phyloP scores from a whole-genome alignment of 2,329 filamentous ascomycete genomes.

The Xylariaceae sp. region DNA sequence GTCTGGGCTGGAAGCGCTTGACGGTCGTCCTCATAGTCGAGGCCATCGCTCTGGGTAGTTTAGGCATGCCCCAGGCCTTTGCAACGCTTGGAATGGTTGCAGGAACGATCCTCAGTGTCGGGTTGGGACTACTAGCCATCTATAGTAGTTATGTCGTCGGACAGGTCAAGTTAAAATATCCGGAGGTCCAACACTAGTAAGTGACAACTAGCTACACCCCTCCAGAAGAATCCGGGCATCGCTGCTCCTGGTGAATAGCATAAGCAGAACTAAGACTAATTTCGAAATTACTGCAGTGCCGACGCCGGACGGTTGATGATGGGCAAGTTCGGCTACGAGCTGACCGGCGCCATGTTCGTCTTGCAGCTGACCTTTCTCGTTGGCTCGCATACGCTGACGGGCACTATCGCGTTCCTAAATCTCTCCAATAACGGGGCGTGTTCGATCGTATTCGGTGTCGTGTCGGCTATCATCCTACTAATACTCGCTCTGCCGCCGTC shows the following conservation, averaged over 20 bases:
- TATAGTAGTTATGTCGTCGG: slow-evolving; percentile 57
- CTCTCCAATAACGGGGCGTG: slow-evolving; percentile 63
- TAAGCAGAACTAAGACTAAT: slow-evolving; percentile 9
- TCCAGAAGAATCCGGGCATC: not conserved
- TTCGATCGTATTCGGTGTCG: slow-evolving; percentile 63
- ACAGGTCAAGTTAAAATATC: slow-evolving; percentile 47
- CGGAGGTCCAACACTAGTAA: slow-evolving; percentile 43
- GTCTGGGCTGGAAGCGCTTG: slow-evolving; percentile 63
- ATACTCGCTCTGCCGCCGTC: slow-evolving; percentile 63
- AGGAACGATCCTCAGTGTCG: slow-evolving; percentile 52
- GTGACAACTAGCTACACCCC: not conserved
- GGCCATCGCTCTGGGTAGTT: slow-evolving; percentile 60
- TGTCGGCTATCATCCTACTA: slow-evolving; percentile 61
- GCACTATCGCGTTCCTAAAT: slow-evolving; percentile 66
- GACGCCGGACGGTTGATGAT: slow-evolving; percentile 64
- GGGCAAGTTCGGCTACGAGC: slow-evolving; percentile 59
- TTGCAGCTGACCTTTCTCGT: slow-evolving; percentile 69
- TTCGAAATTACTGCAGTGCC: slow-evolving; percentile 40
- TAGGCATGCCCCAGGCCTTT: slow-evolving; percentile 59
- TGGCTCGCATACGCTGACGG: slow-evolving; percentile 67
- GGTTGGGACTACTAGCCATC: slow-evolving; percentile 54
- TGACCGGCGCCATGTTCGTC: slow-evolving; percentile 60
- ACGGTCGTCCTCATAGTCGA: slow-evolving; percentile 63
- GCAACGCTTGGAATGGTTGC: slow-evolving; percentile 61
- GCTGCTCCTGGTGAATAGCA: not conserved